These are phyloP conservation scores for Irpex sp. DNA, from an alignment of 1,284 basidiomycete genomes.

Conservation along the genomic window DNA sequence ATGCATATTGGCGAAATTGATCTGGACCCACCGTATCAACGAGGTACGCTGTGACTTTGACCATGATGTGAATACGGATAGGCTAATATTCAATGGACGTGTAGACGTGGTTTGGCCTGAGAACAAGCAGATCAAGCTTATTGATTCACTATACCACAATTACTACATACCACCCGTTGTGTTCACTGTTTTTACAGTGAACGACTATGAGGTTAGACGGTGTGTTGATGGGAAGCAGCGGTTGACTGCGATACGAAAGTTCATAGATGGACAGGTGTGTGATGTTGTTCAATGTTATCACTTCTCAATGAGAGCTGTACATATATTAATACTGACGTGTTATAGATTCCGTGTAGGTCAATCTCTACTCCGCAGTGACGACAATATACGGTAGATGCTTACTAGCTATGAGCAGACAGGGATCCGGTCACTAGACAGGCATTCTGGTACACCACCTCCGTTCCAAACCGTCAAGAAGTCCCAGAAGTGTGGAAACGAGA, in stretches of 20 bases:
- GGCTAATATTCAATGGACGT: too few relatives aligned
- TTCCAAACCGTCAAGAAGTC: conserved; percentile 40
- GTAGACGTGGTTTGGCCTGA: conserved; percentile 73
- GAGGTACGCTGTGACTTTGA: conserved; percentile 35
- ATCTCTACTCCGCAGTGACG: too few relatives aligned
- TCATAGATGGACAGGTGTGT: conserved; percentile 65
- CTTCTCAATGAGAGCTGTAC: background rate
- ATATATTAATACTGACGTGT: background rate
- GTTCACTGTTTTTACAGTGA: conserved; percentile 53
- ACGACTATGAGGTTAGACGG: conserved; percentile 48
- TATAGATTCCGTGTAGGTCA: conserved; percentile 36
- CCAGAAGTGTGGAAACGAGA: conserved; percentile 44
- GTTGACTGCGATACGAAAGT: conserved; percentile 68
- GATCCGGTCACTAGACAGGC: conserved; percentile 51
- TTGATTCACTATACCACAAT: conserved; percentile 74
- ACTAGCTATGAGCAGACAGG: conserved; percentile 31
- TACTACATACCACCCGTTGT: conserved; percentile 74
- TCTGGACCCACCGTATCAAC: conserved; percentile 63
- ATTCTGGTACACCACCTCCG: conserved; percentile 49
- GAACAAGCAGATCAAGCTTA: conserved; percentile 64
- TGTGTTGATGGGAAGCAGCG: conserved; percentile 80
- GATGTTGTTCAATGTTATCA: background rate
- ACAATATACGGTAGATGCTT: background rate
- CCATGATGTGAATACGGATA: too few relatives aligned
- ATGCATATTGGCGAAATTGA: conserved; percentile 67